phyloP scores from a whole-genome alignment of 495 filamentous ascomycete species.

The Amorphotheca resinae region DNA sequence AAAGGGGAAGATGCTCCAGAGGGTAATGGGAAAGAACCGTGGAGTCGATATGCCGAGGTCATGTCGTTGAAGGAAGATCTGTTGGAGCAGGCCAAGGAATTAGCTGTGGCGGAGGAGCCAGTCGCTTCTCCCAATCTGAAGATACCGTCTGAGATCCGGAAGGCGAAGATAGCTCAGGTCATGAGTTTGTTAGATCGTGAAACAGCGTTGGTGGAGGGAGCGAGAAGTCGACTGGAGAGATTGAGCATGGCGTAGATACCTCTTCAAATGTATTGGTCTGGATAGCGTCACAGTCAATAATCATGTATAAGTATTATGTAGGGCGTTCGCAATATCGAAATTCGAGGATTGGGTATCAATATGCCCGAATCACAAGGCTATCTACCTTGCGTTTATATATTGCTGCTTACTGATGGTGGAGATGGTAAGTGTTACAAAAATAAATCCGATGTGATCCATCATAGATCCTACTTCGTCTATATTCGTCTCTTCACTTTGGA shows the following conservation, averaged over 20 bases:
- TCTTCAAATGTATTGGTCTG: not conserved
- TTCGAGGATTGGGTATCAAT: too few species aligned
- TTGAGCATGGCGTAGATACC: conserved; percentile 26
- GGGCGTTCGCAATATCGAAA: too few species aligned
- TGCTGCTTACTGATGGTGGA: too few species aligned
- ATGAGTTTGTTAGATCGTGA: conserved; percentile 62
- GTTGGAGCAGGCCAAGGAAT: conserved; percentile 33
- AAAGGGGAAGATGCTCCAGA: conserved; percentile 21
- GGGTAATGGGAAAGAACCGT: conserved; percentile 18
- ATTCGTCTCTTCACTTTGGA: too few species aligned
- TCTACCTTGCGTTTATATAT: too few species aligned
- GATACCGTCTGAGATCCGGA: conserved; percentile 55
- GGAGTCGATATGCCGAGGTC: conserved; percentile 37
- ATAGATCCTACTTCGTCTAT: too few species aligned
- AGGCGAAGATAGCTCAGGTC: conserved; percentile 54
- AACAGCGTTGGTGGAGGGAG: conserved; percentile 39
- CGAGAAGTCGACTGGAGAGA: conserved; percentile 39
- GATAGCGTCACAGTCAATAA: too few species aligned
- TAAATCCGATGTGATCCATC: too few species aligned
- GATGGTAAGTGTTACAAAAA: too few species aligned
- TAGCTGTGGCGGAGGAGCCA: conserved; percentile 19
- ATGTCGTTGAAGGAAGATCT: conserved; percentile 36
- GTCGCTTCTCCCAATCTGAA: conserved; percentile 23
- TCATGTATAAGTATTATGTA: too few species aligned
- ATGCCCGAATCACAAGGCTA: too few species aligned